A percentile compares a stretch with the other conserved stretches of the same genome.
These are phyloP conservation scores for Coriolopsis trogii DNA, from an alignment of 1,284 basidiomycete genomes.

Conservation along the genomic window DNA sequence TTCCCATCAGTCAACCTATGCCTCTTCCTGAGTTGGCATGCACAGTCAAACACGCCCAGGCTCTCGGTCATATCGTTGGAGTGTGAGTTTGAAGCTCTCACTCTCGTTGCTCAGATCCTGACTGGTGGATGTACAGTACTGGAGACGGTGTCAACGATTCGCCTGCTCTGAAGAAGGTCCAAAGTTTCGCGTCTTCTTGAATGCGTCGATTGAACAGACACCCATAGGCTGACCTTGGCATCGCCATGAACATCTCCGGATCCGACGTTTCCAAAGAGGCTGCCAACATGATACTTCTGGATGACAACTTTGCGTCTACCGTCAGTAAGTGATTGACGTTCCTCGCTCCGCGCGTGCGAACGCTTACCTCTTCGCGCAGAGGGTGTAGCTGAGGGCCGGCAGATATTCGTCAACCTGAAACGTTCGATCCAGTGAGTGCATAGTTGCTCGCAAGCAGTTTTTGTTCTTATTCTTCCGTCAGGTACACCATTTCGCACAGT, in stretches of 20 bases:
- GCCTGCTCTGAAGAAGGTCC: slow-evolving; percentile 66
- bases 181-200: too few relatives aligned
- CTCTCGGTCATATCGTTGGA: slow-evolving; percentile 70
- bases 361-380: slow-evolving; percentile 38
- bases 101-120: not conserved
- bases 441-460: not conserved
- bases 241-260: slow-evolving; percentile 76
- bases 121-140: slow-evolving; percentile 34
- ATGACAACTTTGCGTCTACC: slow-evolving; percentile 72
- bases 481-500: slow-evolving; percentile 68
- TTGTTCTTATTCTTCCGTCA: slow-evolving; percentile 22
- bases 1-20: slow-evolving; percentile 21
- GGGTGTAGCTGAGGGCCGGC: slow-evolving; percentile 69
- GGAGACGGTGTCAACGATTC: slow-evolving; percentile 76
- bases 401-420: slow-evolving; percentile 71
- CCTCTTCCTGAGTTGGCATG: too few relatives aligned
- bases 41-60: slow-evolving; percentile 69
- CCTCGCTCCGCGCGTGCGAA: not conserved
- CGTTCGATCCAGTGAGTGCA: slow-evolving; percentile 61
- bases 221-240: slow-evolving; percentile 64
- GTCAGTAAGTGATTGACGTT: slow-evolving; percentile 52
- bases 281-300: slow-evolving; percentile 72
- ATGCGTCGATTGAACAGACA: too few relatives aligned
- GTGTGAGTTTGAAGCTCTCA: slow-evolving; percentile 47
- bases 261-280: slow-evolving; percentile 77